These are phyloP conservation scores for Aspergillus aculeatus DNA, from an alignment of 2,329 filamentous ascomycete species.

Conservation along the genomic window DNA sequence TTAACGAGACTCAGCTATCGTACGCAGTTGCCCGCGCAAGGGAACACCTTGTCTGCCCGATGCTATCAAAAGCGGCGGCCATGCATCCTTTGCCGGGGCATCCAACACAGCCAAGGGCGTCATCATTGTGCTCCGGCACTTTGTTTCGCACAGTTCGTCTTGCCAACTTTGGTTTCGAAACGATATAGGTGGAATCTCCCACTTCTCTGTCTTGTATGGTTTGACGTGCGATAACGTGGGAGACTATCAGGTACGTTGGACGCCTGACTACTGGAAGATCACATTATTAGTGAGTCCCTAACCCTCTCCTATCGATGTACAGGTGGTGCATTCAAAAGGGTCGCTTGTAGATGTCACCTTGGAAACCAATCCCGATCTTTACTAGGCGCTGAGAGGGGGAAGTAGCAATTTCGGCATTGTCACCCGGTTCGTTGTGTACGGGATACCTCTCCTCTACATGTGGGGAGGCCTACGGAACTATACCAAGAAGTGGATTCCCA, in stretches of 20 bases:
- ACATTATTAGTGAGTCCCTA: no score
- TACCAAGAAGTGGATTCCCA: constrained; percentile 21
- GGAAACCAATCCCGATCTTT: constrained; percentile 36
- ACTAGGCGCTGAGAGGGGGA: constrained; percentile 43
- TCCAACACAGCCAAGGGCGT: constrained; percentile 50
- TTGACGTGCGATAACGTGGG: constrained; percentile 13
- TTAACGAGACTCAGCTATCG: no score
- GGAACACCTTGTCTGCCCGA: constrained; percentile 34
- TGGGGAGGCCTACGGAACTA: constrained; percentile 41
- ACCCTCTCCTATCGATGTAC: not conserved
- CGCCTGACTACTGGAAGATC: no score
- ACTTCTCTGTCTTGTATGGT: constrained; percentile 11
- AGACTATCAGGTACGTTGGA: constrained; percentile 9
- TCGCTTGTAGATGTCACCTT: constrained; percentile 34
- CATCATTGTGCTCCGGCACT: constrained; percentile 32
- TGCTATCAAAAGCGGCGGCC: constrained; percentile 58
- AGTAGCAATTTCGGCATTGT: constrained; percentile 42
- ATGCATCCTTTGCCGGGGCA: constrained; percentile 56
- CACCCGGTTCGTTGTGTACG: constrained; percentile 42
- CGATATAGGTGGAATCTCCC: constrained; percentile 6
- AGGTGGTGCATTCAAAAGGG: constrained; percentile 11
- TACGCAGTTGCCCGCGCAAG: no score
- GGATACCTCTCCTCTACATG: constrained; percentile 38
- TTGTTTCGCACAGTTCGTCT: constrained; percentile 9
- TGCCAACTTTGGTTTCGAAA: constrained; percentile 27